These are phyloP conservation scores for Schizothecium vesticola DNA, from an alignment of 495 filamentous ascomycete species.

Conservation along the genomic window DNA sequence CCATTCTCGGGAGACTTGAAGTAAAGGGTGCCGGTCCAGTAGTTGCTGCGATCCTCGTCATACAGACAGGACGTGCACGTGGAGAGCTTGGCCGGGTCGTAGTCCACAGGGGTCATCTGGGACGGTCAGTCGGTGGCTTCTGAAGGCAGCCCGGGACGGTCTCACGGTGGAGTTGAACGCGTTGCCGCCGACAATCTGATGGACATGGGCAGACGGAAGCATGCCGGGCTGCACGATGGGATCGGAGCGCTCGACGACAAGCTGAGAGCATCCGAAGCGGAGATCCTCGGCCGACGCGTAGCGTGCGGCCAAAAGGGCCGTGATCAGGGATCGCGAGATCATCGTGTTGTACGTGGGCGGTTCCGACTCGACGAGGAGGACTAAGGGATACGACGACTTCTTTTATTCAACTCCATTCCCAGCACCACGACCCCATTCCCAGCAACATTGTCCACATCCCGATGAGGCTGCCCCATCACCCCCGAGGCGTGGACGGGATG, in stretches of 20 bases:
- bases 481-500: not conserved
- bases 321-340: not conserved
- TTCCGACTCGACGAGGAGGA: not conserved
- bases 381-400: not conserved
- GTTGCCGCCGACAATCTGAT: constrained; percentile 21
- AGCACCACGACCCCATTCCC: not conserved
- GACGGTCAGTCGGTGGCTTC: not conserved
- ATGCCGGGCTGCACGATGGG: constrained; percentile 17
- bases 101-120: constrained; percentile 17
- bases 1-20: constrained; percentile 30
- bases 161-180: constrained; percentile 18
- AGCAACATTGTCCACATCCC: not conserved
- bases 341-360: not conserved
- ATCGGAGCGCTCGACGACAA: constrained; percentile 14
- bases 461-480: not conserved
- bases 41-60: constrained; percentile 32
- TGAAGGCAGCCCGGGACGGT: not conserved
- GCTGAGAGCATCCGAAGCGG: constrained; percentile 15
- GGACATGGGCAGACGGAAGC: constrained; percentile 15
- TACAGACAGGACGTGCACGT: constrained; percentile 29
- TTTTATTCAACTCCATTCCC: not conserved
- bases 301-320: not conserved
- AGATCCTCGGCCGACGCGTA: constrained; percentile 2
- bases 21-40: constrained; percentile 37
- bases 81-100: constrained; percentile 19